Percentiles rank a stretch among this genome's conserved stretches.
Evolutionary conservation across 345 rosid species (phyloP).

Genomic region (Xanthoceras sorbifolium): DNA sequence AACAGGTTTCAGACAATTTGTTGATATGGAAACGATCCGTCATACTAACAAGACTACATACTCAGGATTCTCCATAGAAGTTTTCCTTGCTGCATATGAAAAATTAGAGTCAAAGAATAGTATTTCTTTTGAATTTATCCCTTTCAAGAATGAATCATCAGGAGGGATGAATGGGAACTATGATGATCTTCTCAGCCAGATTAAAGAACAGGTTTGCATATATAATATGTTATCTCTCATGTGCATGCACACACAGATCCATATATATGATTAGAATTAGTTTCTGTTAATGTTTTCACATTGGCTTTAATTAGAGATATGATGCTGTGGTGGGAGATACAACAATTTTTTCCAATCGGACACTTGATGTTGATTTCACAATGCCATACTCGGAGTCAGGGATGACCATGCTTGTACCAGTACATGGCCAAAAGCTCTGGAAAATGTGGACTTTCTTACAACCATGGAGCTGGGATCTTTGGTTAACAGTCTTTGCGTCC

Average conservation of each 20-base stretch:
- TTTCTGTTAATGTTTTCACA: background rate
- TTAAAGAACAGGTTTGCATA: conserved; percentile 26
- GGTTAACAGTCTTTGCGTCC: conserved; percentile 33
- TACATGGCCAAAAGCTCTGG: background rate
- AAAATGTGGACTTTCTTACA: conserved; percentile 46
- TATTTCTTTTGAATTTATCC: conserved; percentile 17
- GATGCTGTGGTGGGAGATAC: conserved; percentile 37
- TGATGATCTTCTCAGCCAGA: conserved; percentile 25
- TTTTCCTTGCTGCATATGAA: conserved; percentile 37
- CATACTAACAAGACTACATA: background rate
- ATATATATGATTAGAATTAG: background rate
- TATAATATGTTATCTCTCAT: too few species aligned
- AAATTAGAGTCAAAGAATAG: conserved; percentile 24
- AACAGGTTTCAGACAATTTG: conserved; percentile 34
- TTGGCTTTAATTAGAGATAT: background rate
- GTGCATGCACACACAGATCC: background rate
- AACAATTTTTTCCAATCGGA: conserved; percentile 27
- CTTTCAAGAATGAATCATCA: conserved; percentile 14
- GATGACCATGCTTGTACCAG: conserved; percentile 37
- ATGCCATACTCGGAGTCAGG: conserved; percentile 42
- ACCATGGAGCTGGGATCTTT: conserved; percentile 43
- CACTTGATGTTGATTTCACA: conserved; percentile 36
- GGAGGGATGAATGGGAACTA: conserved; percentile 23
- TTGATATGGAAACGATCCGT: conserved; percentile 19
- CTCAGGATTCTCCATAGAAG: conserved; percentile 37